Conservation (phyloP, 495 filamentous ascomycete species). For the Annulohypoxylon nitens region DNA sequence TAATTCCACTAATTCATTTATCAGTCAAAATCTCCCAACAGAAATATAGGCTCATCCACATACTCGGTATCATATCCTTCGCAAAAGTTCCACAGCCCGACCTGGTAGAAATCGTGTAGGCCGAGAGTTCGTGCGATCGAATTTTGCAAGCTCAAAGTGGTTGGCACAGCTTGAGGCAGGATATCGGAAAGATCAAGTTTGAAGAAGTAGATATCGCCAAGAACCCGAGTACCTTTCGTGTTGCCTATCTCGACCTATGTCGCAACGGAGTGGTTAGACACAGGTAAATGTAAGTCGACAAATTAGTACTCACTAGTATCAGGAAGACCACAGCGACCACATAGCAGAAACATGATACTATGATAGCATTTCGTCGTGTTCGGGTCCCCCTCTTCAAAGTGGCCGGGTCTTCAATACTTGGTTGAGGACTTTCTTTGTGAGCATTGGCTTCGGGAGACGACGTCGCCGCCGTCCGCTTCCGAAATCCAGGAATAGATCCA, state of each 20-base stretch:
- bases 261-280: slow-evolving; percentile 29
- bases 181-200: slow-evolving; percentile 86
- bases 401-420: slow-evolving; percentile 30
- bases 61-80: slow-evolving; percentile 78
- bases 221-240: slow-evolving; percentile 68
- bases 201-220: slow-evolving; percentile 82
- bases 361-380: slow-evolving; percentile 65
- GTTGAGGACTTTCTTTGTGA: slow-evolving; percentile 33
- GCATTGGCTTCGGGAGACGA: slow-evolving; percentile 37
- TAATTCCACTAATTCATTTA: slow-evolving; percentile 69
- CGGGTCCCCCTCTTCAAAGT: slow-evolving; percentile 66
- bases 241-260: slow-evolving; percentile 76
- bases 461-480: slow-evolving; percentile 33
- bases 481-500: slow-evolving; percentile 37
- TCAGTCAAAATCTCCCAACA: slow-evolving; percentile 18
- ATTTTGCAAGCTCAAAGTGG: slow-evolving; percentile 79
- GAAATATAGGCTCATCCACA: slow-evolving; percentile 17
- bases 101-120: slow-evolving; percentile 93
- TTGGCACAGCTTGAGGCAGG: slow-evolving; percentile 79
- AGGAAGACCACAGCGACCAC: slow-evolving; percentile 80
- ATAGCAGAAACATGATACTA: slow-evolving; percentile 76
- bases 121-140: slow-evolving; percentile 89
- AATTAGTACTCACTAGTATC: slow-evolving; percentile 67
- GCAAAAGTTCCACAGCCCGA: slow-evolving; percentile 91
- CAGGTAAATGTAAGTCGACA: neutral